Evolutionary conservation across 495 filamentous ascomycete genomes (phyloP).

Genomic region (Neurospora terricola): DNA sequence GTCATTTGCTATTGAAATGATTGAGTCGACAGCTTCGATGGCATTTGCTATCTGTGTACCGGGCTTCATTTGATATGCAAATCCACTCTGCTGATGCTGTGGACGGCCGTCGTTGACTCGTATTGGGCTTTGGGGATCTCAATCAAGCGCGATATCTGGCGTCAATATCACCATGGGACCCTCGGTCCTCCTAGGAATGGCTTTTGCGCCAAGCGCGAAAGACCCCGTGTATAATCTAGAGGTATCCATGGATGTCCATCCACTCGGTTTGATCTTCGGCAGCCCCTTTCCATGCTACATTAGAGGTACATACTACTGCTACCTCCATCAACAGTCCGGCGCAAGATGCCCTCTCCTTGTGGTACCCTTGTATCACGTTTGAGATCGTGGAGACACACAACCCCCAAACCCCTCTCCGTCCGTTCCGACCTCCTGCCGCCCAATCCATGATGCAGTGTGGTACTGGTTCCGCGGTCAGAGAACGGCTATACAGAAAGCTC

Average conservation of each 20-base stretch:
- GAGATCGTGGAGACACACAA: constrained; percentile 31
- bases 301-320: constrained; percentile 5
- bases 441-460: constrained; percentile 18
- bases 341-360: constrained; percentile 5
- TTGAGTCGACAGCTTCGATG: background rate
- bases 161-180: background rate
- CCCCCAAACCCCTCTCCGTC: constrained; percentile 16
- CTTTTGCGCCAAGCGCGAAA: constrained; percentile 4
- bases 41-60: background rate
- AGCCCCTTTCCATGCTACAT: constrained; percentile 11
- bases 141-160: background rate
- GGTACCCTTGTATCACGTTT: constrained; percentile 31
- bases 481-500: constrained; percentile 12
- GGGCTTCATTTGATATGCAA: background rate
- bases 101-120: background rate
- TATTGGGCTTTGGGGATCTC: background rate
- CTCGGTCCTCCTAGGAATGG: background rate
- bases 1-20: background rate
- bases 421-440: constrained; percentile 17
- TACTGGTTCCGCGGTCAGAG: constrained; percentile 13
- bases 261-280: constrained; percentile 3
- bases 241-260: constrained; percentile 4
- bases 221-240: constrained; percentile 9
- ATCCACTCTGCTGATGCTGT: background rate
- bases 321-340: constrained; percentile 24